Conservation (phyloP, 768 basidiomycete genomes). For the Termitomyces sp. region DNA sequence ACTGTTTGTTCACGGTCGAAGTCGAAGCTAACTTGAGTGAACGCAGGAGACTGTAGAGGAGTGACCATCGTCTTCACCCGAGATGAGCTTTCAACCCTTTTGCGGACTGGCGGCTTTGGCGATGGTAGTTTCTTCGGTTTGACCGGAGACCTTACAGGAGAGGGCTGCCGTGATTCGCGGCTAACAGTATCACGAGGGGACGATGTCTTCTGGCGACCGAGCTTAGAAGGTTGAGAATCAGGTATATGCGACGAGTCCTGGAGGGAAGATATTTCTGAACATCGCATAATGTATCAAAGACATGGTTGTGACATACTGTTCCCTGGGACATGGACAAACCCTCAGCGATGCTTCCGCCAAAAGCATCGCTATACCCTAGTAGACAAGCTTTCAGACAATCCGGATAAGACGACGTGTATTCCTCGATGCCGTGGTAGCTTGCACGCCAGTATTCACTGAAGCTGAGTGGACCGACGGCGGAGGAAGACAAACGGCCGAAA, state of each 20-base stretch:
- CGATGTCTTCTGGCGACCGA: not conserved
- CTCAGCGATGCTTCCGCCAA: conserved; percentile 41
- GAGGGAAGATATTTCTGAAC: not conserved
- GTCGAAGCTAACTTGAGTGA: not conserved
- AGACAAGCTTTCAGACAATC: conserved; percentile 40
- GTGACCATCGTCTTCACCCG: not conserved
- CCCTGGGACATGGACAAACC: conserved; percentile 36
- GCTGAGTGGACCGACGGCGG: conserved; percentile 43
- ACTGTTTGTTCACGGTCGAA: too few species aligned
- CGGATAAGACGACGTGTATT: conserved; percentile 35
- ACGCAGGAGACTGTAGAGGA: not conserved
- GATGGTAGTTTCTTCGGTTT: not conserved
- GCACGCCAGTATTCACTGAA: conserved; percentile 57
- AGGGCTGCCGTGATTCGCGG: not conserved
- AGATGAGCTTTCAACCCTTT: not conserved
- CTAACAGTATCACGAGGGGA: not conserved
- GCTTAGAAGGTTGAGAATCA: conserved; percentile 23
- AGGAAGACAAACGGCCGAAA: conserved; percentile 37
- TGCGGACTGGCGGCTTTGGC: conserved; percentile 1
- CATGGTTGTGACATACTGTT: conserved; percentile 20
- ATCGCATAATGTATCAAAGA: not conserved
- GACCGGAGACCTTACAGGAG: not conserved
- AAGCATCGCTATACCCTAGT: conserved; percentile 39
- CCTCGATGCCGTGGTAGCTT: conserved; percentile 40
- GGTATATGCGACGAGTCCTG: conserved; percentile 15